phyloP scores from a whole-genome alignment of 768 basidiomycete species.

The Chiua virens region DNA sequence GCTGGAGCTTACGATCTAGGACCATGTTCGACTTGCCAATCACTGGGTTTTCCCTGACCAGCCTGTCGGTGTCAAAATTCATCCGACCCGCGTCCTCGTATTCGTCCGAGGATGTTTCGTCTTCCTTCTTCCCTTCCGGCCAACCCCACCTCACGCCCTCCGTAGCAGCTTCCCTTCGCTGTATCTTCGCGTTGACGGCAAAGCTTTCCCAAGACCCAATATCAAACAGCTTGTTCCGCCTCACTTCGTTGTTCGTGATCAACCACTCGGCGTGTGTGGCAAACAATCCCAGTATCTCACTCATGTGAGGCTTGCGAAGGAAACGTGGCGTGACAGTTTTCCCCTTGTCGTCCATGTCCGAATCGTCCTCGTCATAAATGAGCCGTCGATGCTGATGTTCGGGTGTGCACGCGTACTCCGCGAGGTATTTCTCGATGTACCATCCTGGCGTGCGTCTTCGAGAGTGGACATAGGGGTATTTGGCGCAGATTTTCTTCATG shows the following conservation, averaged over 20 bases:
- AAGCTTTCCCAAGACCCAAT: conserved; percentile 49
- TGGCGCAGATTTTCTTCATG: conserved; percentile 44
- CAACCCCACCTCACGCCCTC: conserved; percentile 23
- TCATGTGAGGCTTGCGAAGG: conserved; percentile 47
- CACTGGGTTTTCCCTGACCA: conserved; percentile 27
- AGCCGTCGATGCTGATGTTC: conserved; percentile 34
- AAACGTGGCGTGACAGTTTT: conserved; percentile 36
- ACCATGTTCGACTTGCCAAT: conserved; percentile 23
- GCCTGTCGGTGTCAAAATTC: not conserved
- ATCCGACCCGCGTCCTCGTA: not conserved
- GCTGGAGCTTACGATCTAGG: conserved; percentile 22
- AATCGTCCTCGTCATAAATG: conserved; percentile 34
- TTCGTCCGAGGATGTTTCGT: conserved; percentile 9
- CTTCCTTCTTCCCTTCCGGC: conserved; percentile 14
- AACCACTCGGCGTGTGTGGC: conserved; percentile 63
- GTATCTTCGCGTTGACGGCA: conserved; percentile 32
- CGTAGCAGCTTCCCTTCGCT: conserved; percentile 32
- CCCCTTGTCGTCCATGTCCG: conserved; percentile 31
- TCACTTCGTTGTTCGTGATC: conserved; percentile 44
- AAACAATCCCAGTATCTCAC: conserved; percentile 51
- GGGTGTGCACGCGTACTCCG: conserved; percentile 22
- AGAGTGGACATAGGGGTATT: conserved; percentile 33
- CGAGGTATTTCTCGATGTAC: conserved; percentile 46
- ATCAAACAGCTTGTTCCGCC: conserved; percentile 37
- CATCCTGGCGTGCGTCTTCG: conserved; percentile 48